Percentiles rank a stretch among this genome's conserved stretches.
phyloP scores from a whole-genome alignment of 345 rosid genomes.

The Lepidium africanum region DNA sequence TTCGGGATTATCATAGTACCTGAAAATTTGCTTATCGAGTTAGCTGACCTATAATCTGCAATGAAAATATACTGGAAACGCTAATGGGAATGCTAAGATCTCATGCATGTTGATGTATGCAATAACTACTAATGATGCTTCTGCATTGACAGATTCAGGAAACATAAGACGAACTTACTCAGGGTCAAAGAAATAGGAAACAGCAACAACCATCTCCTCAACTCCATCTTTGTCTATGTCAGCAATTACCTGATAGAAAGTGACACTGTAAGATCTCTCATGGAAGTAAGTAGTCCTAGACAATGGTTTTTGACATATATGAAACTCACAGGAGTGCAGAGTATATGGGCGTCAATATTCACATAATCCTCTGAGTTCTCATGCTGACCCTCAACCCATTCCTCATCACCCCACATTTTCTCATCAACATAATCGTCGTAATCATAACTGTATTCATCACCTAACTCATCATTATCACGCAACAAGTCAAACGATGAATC shows the following conservation, averaged over 20 bases:
- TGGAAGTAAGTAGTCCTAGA: conserved; percentile 15
- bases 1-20: conserved; percentile 95
- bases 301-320: conserved; percentile 5
- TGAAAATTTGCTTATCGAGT: conserved; percentile 18
- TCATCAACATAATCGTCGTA: conserved; percentile 93
- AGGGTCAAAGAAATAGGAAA: conserved; percentile 91
- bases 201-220: conserved; percentile 89
- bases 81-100: background rate
- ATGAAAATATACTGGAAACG: background rate
- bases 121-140: background rate
- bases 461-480: conserved; percentile 85
- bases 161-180: conserved; percentile 57
- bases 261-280: conserved; percentile 19
- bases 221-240: conserved; percentile 97
- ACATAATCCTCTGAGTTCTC: conserved; percentile 88
- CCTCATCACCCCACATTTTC: conserved; percentile 94
- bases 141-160: background rate
- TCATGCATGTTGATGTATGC: conserved; percentile 4
- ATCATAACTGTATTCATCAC: conserved; percentile 83
- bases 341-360: conserved; percentile 81
- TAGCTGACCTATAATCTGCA: background rate
- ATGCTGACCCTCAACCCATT: conserved; percentile 80
- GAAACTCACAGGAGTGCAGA: conserved; percentile 90
- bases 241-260: conserved; percentile 68
- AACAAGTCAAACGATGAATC: conserved; percentile 87